Base-by-base conservation (phyloP, 108 stramenopile species). In the Fistulifera solaris region DNA sequence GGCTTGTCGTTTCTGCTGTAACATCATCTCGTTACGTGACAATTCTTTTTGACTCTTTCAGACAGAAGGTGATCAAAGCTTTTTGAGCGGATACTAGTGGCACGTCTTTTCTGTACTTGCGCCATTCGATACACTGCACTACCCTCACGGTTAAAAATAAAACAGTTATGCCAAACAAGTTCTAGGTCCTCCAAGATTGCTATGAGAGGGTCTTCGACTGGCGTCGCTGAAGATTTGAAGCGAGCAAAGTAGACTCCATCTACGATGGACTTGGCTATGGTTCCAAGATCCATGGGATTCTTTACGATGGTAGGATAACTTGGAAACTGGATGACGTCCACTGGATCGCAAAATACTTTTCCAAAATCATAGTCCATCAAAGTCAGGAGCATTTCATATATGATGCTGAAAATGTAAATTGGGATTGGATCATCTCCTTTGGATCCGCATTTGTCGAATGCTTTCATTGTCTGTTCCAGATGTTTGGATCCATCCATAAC, bases 81-180 rank as follows among this genome's bases (percentile, higher is more conserved):
- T 27, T 52, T 59, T 12, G 48, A 56, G 38, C 42, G 66, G 22
- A 75, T 85, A 21, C 56, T 61, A 15, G 22, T 24, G 38, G 70
- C 68, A n/a, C 75, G 71, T 17, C 65, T 39, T 7, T 56, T 61
- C 16, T 72, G 81, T 6, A 85, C 84, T 44, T 63, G 40, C n/a
- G 81, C 88, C 77, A 80, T 77, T 21, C 84, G 68, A 54, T 70
- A 76, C 52, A 75, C 64, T 1, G 73, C 50, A 48, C 80, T 80
- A 5, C 79, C 80, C 49, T 72, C 65, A 40, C 54, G 55, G 47
- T 84, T 89, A 61, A 72, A 89, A 5, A 61, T 38, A 55, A 83
- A 69, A 61, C 88, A 89, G 67, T 89, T 89, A 38, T 85, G 88
- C 68, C 80, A 81, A 7, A 89, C 76, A 16, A 81, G 72, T 27